A percentile compares a stretch with the other conserved stretches of the same genome.
Evolutionary conservation across 495 filamentous ascomycete species (phyloP).

Genomic region (Endocarpon pusillum): DNA sequence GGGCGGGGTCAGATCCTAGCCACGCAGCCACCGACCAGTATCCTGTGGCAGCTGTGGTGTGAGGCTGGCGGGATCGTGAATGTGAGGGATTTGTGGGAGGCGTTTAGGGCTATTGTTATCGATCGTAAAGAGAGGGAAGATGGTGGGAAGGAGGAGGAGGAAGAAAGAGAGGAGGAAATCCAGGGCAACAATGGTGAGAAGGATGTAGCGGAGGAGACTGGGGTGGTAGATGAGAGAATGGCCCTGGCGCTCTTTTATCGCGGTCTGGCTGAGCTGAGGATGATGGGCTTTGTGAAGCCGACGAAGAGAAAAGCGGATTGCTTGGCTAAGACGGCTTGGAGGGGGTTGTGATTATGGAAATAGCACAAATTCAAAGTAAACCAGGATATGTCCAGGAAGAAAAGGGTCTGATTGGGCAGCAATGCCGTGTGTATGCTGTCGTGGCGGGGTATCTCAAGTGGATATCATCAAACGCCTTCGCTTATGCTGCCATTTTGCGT

Average conservation of each 20-base stretch:
- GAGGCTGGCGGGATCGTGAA: constrained; percentile 84
- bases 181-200: constrained; percentile 33
- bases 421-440: not conserved
- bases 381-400: constrained; percentile 3
- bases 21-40: constrained; percentile 59
- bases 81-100: constrained; percentile 73
- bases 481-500: too few species aligned
- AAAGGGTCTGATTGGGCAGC: constrained; percentile 8
- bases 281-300: constrained; percentile 71
- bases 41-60: constrained; percentile 80
- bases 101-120: constrained; percentile 58
- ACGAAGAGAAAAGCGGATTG: constrained; percentile 88
- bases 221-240: constrained; percentile 25
- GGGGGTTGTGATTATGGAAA: constrained; percentile 32
- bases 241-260: constrained; percentile 63
- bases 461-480: too few species aligned
- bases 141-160: constrained; percentile 21
- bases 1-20: too few species aligned
- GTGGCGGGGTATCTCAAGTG: too few species aligned
- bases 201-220: constrained; percentile 23
- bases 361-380: constrained; percentile 2
- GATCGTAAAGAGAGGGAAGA: constrained; percentile 43
- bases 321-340: constrained; percentile 64
- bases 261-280: constrained; percentile 64
- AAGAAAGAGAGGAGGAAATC: constrained; percentile 24